Percentiles rank a stretch among this genome's conserved stretches.
These are phyloP conservation scores for Phenoliferia sp. DNA, from an alignment of 1,284 basidiomycete genomes.

Conservation along the genomic window DNA sequence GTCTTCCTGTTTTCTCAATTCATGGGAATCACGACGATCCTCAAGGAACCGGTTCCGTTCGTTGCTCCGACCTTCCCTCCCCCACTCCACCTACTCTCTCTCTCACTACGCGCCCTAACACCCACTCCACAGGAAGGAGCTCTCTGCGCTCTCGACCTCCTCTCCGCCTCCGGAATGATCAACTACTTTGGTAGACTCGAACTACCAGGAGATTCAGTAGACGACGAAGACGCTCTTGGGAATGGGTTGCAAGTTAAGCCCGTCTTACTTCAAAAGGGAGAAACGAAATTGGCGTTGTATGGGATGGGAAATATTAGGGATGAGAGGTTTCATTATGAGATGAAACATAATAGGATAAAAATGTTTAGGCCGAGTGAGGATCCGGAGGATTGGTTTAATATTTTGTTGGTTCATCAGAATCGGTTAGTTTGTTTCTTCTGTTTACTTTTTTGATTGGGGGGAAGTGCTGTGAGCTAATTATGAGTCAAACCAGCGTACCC, in stretches of 20 bases:
- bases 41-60: constrained; percentile 84
- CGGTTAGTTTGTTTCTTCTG: constrained; percentile 54
- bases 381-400: constrained; percentile 76
- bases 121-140: constrained; percentile 70
- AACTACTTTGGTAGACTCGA: constrained; percentile 93
- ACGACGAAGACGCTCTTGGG: constrained; percentile 55
- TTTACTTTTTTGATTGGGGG: background rate
- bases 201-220: constrained; percentile 47
- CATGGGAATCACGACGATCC: constrained; percentile 99
- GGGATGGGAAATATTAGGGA: constrained; percentile 97
- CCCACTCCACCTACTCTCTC: no score
- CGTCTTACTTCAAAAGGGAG: constrained; percentile 83
- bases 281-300: constrained; percentile 79
- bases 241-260: constrained; percentile 81
- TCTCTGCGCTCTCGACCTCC: constrained; percentile 87
- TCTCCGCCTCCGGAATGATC: constrained; percentile 86
- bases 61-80: constrained; percentile 38
- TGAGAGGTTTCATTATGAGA: constrained; percentile 89
- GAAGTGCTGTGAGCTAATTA: background rate
- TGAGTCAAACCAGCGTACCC: constrained; percentile 52
- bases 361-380: constrained; percentile 88
- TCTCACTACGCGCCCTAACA: background rate
- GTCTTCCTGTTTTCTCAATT: constrained; percentile 94
- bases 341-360: constrained; percentile 83
- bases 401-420: constrained; percentile 92